Conservation (phyloP, 345 rosid species). For the Rhizophora mangle region DNA sequence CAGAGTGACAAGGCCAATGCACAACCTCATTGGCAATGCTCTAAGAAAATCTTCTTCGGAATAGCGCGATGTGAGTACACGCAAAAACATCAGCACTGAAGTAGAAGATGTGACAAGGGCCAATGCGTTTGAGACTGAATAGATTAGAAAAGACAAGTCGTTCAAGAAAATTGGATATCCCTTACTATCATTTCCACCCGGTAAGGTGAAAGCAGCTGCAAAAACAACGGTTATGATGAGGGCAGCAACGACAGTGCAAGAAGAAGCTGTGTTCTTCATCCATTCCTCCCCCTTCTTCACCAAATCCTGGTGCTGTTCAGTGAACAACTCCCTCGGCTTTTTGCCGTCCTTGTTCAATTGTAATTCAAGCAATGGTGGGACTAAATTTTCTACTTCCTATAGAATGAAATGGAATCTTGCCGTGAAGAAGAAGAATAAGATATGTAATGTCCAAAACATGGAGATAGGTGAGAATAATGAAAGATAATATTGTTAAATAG, state of each 20-base stretch:
- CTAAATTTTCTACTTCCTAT: neutral
- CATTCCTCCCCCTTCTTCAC: slow-evolving; percentile 1
- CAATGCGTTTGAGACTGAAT: neutral
- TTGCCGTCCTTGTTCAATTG: neutral
- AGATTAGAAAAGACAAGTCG: neutral
- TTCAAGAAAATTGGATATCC: neutral
- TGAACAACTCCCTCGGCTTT: neutral
- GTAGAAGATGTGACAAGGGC: neutral
- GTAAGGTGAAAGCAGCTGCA: slow-evolving; percentile 2
- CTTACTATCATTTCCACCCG: neutral
- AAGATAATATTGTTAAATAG: neutral
- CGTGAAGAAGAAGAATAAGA: too few relatives aligned
- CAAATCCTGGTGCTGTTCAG: slow-evolving; percentile 1
- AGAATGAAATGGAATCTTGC: neutral
- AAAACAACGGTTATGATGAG: neutral
- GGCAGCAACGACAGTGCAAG: slow-evolving; percentile 7
- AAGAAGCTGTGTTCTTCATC: neutral
- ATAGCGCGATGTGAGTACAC: too few relatives aligned
- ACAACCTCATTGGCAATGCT: too few relatives aligned
- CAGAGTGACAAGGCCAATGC: too few relatives aligned
- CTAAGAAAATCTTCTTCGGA: too few relatives aligned
- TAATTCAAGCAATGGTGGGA: neutral
- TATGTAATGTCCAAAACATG: too few relatives aligned
- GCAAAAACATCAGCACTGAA: too few relatives aligned
- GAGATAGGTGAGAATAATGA: neutral